Conservation (phyloP, 1,284 basidiomycete genomes). For the Tilletia setariae region DNA sequence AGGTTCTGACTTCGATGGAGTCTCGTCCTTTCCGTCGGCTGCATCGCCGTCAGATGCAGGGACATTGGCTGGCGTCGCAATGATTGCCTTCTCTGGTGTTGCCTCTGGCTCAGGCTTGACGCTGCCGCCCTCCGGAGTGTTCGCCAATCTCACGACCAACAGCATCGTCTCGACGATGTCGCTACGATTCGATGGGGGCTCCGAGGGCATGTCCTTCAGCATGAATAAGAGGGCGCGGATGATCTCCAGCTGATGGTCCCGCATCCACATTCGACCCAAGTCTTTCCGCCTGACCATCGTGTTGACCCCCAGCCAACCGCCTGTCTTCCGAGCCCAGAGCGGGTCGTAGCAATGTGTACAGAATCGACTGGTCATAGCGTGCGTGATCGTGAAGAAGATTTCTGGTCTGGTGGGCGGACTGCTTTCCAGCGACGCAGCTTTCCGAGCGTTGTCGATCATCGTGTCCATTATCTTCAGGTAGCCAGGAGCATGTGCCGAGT, state of each 20-base stretch:
- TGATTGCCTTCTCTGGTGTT: not conserved
- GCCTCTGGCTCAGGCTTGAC: slow-evolving; percentile 23
- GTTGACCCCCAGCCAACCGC: slow-evolving; percentile 52
- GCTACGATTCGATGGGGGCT: slow-evolving; percentile 77
- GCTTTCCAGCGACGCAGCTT: slow-evolving; percentile 18
- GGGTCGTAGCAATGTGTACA: slow-evolving; percentile 53
- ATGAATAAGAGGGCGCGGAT: slow-evolving; percentile 87
- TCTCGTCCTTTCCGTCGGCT: not conserved
- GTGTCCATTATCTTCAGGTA: slow-evolving; percentile 35
- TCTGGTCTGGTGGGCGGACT: slow-evolving; percentile 40
- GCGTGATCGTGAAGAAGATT: slow-evolving; percentile 45
- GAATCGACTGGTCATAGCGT: slow-evolving; percentile 48
- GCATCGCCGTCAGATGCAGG: not conserved
- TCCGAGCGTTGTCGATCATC: slow-evolving; percentile 40
- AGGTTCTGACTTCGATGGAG: not conserved
- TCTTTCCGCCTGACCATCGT: slow-evolving; percentile 56
- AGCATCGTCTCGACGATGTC: slow-evolving; percentile 76
- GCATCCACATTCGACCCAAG: slow-evolving; percentile 69
- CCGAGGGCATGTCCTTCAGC: slow-evolving; percentile 90
- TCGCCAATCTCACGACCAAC: slow-evolving; percentile 72
- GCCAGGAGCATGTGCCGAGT: not conserved
- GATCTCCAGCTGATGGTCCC: slow-evolving; percentile 84
- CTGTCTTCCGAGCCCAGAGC: slow-evolving; percentile 53
- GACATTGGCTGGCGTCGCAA: not conserved
- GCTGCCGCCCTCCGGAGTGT: slow-evolving; percentile 53